Base-by-base conservation (phyloP, 2,329 filamentous ascomycete genomes). In the Pseudocercospora ulei region DNA sequence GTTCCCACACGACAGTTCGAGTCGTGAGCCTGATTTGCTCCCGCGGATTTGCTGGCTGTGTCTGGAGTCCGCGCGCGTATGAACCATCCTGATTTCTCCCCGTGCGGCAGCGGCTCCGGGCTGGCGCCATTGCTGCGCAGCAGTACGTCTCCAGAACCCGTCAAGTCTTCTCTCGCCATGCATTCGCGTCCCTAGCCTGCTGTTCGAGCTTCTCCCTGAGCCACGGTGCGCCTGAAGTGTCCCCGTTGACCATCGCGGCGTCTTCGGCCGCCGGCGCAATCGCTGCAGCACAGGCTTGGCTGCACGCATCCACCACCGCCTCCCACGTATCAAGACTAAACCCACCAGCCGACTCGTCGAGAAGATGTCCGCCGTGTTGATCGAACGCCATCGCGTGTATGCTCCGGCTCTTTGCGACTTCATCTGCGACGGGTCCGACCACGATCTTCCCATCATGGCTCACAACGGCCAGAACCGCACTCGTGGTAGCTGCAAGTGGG, bases 361-460 rank as follows among this genome's bases (percentile, higher is more conserved):
- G 63, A 13, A 95, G 63, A 35, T 93, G 65, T 43, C 83, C 76
- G 5, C 79, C 74, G 35, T 76, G 68, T 1, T 78, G 77, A n/a
- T 79, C 80, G 58, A 90, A 93, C 4, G 78, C 80, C 41, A 95
- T 70, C n/a, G 82, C 83, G 58, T 95, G 88, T 13, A 83, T 64
- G 3, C 85, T 92, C 39, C 66, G 69, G 7, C 81, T 78, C 29
- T 65, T 63, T 48, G 75, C 68, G 29, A 78, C 68, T 44, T 82
- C 70, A 13, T 72, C 66, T 4, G 75, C 68, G 3, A 73, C 75
- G 4, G 85, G 85, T 38, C 79, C 72, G 18, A 55, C 56, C 18
- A 60, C 56, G 39, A 62, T 56, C 44, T 65, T 55, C 5, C 47
- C 38, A 27, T 43, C 48, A 30, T 14, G 30, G 12, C 67, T 59